Evolutionary conservation across 2,329 filamentous ascomycete genomes (phyloP).

Genomic region (Talaromyces pinophilus): DNA sequence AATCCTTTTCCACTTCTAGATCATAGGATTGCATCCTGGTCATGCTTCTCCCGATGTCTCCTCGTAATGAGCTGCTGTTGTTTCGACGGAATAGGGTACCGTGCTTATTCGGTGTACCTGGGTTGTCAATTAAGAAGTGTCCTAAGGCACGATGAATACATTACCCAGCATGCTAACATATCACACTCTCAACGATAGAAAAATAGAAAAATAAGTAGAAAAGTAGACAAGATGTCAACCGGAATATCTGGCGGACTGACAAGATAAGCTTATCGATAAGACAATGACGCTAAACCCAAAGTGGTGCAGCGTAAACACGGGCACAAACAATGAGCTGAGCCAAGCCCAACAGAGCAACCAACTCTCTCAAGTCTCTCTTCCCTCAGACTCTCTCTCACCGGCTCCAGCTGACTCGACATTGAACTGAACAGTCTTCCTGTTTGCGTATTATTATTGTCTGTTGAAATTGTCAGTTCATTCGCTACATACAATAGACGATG

Average conservation of each 20-base stretch:
- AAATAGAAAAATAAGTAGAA: not conserved
- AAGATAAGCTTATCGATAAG: conserved; percentile 14
- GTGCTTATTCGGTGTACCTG: not conserved
- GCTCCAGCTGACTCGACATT: conserved; percentile 12
- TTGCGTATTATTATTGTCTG: not conserved
- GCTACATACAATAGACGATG: not conserved
- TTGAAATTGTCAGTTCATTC: not conserved
- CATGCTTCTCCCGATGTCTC: not conserved
- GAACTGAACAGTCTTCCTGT: not conserved
- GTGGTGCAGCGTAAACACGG: conserved; percentile 23
- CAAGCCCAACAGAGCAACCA: conserved; percentile 22
- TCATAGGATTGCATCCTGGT: no score
- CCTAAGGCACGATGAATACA: not conserved
- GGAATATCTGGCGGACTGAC: not conserved
- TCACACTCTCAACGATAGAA: not conserved
- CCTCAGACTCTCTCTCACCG: conserved; percentile 1
- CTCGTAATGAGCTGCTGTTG: not conserved
- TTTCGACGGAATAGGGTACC: not conserved
- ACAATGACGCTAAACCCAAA: conserved; percentile 19
- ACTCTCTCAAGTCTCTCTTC: not conserved
- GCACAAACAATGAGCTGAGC: conserved; percentile 19
- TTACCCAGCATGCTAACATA: not conserved
- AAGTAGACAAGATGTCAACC: not conserved
- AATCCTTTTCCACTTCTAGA: not conserved
- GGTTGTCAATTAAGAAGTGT: no score